Conservation (phyloP, 2,329 filamentous ascomycete species). For the Colletotrichum euphorbiae region DNA sequence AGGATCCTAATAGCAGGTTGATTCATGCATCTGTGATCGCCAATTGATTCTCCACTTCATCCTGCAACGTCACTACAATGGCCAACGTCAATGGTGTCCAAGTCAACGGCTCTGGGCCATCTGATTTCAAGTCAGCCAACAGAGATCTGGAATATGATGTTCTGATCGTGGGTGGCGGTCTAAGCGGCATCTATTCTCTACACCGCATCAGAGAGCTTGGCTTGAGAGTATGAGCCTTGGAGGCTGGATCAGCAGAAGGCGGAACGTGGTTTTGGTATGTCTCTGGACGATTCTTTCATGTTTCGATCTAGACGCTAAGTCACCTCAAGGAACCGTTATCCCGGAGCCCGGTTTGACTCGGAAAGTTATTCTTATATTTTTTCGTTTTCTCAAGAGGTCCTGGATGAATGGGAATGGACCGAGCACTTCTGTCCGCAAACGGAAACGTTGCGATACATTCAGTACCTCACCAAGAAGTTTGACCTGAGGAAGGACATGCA, state of each 20-base stretch:
- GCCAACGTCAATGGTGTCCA: neutral
- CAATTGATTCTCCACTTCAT: neutral
- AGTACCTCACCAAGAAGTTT: slow-evolving; percentile 51
- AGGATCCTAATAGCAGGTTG: neutral
- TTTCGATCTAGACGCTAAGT: neutral
- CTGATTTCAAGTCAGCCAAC: slow-evolving; percentile 29
- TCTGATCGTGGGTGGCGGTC: slow-evolving; percentile 53
- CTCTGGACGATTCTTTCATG: neutral
- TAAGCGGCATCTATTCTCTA: slow-evolving; percentile 55
- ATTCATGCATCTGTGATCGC: neutral
- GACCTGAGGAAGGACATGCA: slow-evolving; percentile 49
- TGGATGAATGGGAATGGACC: slow-evolving; percentile 56
- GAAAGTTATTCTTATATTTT: slow-evolving; percentile 60
- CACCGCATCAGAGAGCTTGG: slow-evolving; percentile 55
- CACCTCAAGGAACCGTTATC: slow-evolving; percentile 52
- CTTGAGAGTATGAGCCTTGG: slow-evolving; percentile 51
- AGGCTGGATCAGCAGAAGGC: slow-evolving; percentile 54
- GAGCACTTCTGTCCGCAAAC: slow-evolving; percentile 48
- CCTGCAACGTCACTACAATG: neutral
- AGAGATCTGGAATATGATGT: slow-evolving; percentile 49
- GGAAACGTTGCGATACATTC: slow-evolving; percentile 54
- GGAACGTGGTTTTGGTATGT: slow-evolving; percentile 59
- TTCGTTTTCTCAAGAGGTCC: slow-evolving; percentile 54
- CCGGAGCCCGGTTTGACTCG: slow-evolving; percentile 60
- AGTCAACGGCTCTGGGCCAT: neutral